phyloP scores from a whole-genome alignment of 257 asterid species.

The Fraxinus pennsylvanica region DNA sequence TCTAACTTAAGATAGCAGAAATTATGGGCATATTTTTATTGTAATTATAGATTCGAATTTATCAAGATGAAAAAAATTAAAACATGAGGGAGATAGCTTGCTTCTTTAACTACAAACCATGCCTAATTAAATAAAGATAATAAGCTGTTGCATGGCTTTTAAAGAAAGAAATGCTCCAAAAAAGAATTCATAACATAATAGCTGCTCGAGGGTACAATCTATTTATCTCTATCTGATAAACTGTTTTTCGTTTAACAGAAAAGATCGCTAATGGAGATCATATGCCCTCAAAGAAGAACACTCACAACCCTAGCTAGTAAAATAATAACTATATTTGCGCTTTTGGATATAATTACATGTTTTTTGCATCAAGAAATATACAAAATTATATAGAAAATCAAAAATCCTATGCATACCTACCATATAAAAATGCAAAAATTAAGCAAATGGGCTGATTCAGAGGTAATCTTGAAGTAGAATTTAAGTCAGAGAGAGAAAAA shows the following conservation, averaged over 20 bases:
- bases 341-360: background rate
- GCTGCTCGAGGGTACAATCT: background rate
- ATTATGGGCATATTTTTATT: background rate
- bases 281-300: background rate
- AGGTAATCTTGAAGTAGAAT: background rate
- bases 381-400: background rate
- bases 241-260: background rate
- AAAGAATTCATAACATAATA: background rate
- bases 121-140: background rate
- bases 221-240: background rate
- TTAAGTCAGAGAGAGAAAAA: background rate
- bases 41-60: background rate
- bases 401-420: background rate
- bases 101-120: background rate
- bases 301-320: background rate
- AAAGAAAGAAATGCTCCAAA: background rate
- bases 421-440: background rate
- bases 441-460: slow-evolving; percentile 3
- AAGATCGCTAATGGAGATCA: background rate
- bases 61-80: background rate
- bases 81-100: background rate
- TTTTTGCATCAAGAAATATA: background rate
- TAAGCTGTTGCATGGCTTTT: background rate
- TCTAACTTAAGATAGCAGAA: background rate
- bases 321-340: background rate